These are phyloP conservation scores for Saussurea involucrata DNA, from an alignment of 129 eudicot genomes.

Conservation along the genomic window DNA sequence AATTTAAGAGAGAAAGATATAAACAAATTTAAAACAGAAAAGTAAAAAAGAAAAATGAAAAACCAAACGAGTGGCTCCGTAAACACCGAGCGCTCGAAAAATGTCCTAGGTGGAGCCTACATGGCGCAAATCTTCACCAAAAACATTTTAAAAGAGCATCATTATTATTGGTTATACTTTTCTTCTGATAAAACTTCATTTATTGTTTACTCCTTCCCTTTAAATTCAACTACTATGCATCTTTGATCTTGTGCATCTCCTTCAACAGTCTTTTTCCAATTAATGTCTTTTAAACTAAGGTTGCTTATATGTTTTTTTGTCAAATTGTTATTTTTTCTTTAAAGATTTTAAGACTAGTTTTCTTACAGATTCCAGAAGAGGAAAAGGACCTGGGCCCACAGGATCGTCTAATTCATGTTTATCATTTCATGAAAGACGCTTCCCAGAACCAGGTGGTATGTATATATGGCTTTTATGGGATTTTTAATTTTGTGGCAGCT, in stretches of 20 bases:
- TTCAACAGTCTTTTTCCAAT: neutral
- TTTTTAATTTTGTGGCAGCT: neutral
- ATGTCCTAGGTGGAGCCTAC: neutral
- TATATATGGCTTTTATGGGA: neutral
- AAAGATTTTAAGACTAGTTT: neutral
- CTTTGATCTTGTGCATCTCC: no score
- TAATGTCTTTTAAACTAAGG: no score
- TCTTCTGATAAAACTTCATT: no score
- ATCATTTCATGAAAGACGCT: slow-evolving; percentile 66
- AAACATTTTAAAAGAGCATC: no score
- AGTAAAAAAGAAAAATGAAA: neutral
- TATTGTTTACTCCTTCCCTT: no score
- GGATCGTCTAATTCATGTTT: slow-evolving; percentile 80
- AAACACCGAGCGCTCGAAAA: neutral
- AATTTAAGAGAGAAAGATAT: neutral
- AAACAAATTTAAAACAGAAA: neutral
- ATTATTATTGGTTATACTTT: no score
- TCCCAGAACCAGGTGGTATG: slow-evolving; percentile 61
- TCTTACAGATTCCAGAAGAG: slow-evolving; percentile 84
- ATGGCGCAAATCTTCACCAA: neutral
- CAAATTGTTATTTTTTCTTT: neutral
- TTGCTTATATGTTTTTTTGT: neutral
- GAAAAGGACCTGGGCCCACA: slow-evolving; percentile 72
- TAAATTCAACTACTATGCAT: neutral
- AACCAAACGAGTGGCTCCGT: neutral